These are phyloP conservation scores for Coemansia sp. DNA, from an alignment of 192 early-diverging fungal genomes.

Conservation along the genomic window DNA sequence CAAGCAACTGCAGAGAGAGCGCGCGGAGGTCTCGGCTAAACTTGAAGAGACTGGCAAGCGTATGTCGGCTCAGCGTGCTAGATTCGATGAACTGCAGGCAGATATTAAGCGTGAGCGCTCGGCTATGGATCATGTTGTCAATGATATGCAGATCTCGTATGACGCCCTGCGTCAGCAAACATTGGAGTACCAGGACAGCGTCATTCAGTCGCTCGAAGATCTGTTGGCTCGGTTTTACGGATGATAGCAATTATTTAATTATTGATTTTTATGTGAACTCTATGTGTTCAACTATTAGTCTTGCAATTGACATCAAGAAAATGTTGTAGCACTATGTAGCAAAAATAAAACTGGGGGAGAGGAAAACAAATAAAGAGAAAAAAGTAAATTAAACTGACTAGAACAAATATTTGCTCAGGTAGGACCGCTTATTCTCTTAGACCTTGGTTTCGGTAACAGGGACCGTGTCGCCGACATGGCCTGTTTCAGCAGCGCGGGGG, in stretches of 20 bases:
- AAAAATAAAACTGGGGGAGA: not conserved
- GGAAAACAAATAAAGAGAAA: constrained; percentile 2
- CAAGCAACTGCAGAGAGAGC: constrained; percentile 37
- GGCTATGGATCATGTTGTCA: constrained; percentile 31
- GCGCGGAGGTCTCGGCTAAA: constrained; percentile 19
- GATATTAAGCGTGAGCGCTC: constrained; percentile 32
- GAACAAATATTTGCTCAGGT: not conserved
- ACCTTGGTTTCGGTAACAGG: constrained; percentile 47
- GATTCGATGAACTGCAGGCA: constrained; percentile 32
- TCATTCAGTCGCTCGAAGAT: constrained; percentile 50
- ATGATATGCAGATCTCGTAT: constrained; percentile 42
- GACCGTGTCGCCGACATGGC: constrained; percentile 11
- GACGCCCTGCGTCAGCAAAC: constrained; percentile 49
- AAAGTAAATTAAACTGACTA: not conserved
- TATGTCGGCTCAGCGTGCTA: constrained; percentile 34
- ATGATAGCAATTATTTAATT: not conserved
- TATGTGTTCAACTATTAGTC: not conserved
- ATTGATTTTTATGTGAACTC: constrained; percentile 3
- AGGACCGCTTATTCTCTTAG: constrained; percentile 9
- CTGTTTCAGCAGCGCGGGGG: constrained; percentile 23
- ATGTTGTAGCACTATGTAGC: not conserved
- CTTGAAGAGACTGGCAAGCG: constrained; percentile 32
- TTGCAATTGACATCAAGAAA: not conserved
- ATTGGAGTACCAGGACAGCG: constrained; percentile 45
- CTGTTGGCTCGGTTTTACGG: constrained; percentile 38